Conservation (phyloP, 164 flowering plant genomes). For the Aristolochia californica region DNA sequence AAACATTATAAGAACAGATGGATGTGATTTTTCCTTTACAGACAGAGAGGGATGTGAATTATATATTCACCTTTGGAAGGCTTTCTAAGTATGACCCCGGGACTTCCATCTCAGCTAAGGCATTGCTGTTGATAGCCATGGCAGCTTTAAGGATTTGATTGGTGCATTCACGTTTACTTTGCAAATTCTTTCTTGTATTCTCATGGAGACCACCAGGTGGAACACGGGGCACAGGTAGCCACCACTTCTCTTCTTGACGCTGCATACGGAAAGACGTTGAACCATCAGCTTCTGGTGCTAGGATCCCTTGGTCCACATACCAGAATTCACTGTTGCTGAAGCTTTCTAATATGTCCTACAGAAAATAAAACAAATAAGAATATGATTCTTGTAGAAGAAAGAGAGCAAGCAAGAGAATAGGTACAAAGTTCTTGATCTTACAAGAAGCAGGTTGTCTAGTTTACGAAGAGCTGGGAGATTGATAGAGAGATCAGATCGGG, state of each 20-base stretch:
- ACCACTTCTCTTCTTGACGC: conserved; percentile 96
- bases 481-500: conserved; percentile 68
- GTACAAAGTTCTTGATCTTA: conserved; percentile 23
- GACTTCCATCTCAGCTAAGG: conserved; percentile 87
- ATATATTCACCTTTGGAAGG: conserved; percentile 72
- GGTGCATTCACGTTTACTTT: conserved; percentile 74
- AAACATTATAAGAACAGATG: not conserved
- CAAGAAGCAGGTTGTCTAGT: conserved; percentile 92
- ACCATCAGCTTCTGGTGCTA: conserved; percentile 58
- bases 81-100: conserved; percentile 76
- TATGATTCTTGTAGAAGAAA: not conserved
- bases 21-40: not conserved
- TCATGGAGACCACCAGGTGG: conserved; percentile 68
- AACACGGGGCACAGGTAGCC: conserved; percentile 93
- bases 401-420: not conserved
- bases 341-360: conserved; percentile 82
- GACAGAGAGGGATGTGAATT: not conserved
- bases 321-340: conserved; percentile 72
- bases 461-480: conserved; percentile 87
- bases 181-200: conserved; percentile 52
- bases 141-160: conserved; percentile 91
- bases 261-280: conserved; percentile 55
- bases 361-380: not conserved
- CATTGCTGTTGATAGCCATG: conserved; percentile 68
- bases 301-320: conserved; percentile 90